A percentile compares a stretch with the other conserved stretches of the same genome.
Conservation (phyloP, 345 rosid genomes). For the Mangifera indica region DNA sequence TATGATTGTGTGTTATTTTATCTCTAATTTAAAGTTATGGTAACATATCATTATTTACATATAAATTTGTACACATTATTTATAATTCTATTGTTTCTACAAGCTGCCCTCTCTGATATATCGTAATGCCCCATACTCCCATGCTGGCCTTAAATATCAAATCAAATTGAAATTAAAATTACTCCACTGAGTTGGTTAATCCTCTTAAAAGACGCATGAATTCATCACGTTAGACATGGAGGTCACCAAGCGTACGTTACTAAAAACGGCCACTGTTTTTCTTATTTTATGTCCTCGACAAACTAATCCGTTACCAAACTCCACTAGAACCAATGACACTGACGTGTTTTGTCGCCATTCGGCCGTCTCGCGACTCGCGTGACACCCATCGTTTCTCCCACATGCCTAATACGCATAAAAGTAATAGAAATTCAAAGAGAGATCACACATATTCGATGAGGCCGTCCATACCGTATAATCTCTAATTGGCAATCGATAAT, state of each 20-base stretch:
- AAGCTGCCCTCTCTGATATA: no score
- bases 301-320: constrained; percentile 33
- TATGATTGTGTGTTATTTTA: no score
- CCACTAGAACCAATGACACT: background rate
- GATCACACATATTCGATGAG: background rate
- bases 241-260: background rate
- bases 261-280: background rate
- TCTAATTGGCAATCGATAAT: background rate
- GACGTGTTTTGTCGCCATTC: background rate
- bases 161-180: no score
- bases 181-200: no score
- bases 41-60: no score
- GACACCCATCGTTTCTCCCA: constrained; percentile 21
- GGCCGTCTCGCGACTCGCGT: constrained; percentile 23
- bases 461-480: background rate
- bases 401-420: constrained; percentile 13
- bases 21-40: no score
- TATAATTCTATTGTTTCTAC: no score
- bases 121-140: no score
- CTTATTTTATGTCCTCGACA: constrained; percentile 22
- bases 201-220: no score
- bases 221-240: constrained; percentile 2
- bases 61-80: no score
- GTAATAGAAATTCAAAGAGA: background rate
- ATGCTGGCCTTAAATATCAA: no score